Evolutionary conservation across 75 land plant species (phyloP), one percentile per base, ranked within the genome.

Genomic region (Pinus albicaulis): DNA sequence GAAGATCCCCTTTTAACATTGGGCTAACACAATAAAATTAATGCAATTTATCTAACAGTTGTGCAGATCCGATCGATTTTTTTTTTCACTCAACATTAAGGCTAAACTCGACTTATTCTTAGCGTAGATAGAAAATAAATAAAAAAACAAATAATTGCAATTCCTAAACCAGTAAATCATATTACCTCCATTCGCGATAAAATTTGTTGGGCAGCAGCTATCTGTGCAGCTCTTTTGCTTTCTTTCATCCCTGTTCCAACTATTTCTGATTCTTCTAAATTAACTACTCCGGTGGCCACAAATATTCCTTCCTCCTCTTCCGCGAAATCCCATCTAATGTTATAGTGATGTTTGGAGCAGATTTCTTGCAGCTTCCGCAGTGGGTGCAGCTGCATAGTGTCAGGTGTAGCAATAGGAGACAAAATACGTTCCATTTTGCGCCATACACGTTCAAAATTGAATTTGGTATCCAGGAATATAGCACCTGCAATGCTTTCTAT

Each of bases 401-500:
- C 74, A 24, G 86, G 88, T 57, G 86, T 86, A 41, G 83, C 86
- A 64, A 86, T 41, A 3, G 88, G 88, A 41, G 81, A 79, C 34
- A 86, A 70, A 20, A 86, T 57, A 16, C 78, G 82, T 64, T 62
- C 76, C 85, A 83, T 79, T 15, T 83, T 86, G 2, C 34, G 73
- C 88, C 88, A 86, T 31, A 86, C 85, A 14, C 23, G 38, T 23
- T 83, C 82, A 22, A 86, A 55, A 41, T 83, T 66, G 55, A 86
- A 86, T 57, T 73, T 56, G 19, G 79, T 79, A 62, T 86, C 88
- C 63, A 86, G 82, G 19, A 80, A 44, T 23, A 86, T 83, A 38
- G 88, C 88, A 23, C 88, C 88, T 62, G 86, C 88, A 68, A 86
- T 82, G 78, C 88, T 86, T 73, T 86, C 88, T 28, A 86, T 57